A percentile compares a stretch with the other conserved stretches of the same genome.
These are phyloP conservation scores for Ganoderma resinaceum DNA, from an alignment of 1,284 basidiomycete species.

Conservation along the genomic window DNA sequence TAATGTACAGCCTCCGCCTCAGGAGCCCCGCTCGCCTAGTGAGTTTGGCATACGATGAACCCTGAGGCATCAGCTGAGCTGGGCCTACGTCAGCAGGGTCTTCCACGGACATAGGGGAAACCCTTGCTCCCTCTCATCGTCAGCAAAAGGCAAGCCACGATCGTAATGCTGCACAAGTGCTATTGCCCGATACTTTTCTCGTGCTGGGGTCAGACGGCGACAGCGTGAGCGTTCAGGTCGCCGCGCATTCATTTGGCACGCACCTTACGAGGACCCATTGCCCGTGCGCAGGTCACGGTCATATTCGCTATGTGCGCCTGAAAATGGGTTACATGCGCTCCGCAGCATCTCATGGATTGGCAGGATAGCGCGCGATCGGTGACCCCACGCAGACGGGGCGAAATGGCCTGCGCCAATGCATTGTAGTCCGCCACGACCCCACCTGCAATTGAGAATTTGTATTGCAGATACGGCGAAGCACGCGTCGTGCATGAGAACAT, in stretches of 20 bases:
- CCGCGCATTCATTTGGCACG: not conserved
- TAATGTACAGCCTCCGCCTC: slow-evolving; percentile 2
- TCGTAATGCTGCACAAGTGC: not conserved
- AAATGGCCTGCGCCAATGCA: not conserved
- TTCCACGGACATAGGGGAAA: not conserved
- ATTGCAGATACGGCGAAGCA: not conserved
- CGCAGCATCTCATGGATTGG: not conserved
- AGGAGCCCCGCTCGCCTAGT: not conserved
- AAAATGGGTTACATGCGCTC: not conserved
- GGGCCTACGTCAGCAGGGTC: not conserved
- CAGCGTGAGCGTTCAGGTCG: not conserved
- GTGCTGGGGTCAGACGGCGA: not conserved
- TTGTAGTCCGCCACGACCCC: not conserved
- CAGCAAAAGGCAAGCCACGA: not conserved
- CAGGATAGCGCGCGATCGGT: not conserved
- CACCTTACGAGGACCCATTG: not conserved
- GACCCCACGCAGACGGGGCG: not conserved
- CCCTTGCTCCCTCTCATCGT: not conserved
- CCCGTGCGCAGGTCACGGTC: not conserved
- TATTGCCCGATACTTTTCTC: not conserved
- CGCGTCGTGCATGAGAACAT: not conserved
- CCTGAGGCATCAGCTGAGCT: not conserved
- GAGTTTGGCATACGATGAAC: not conserved
- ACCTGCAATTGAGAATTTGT: slow-evolving; percentile 1
- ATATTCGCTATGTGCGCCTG: not conserved